phyloP scores from a whole-genome alignment of 1,284 basidiomycete species.

The Papiliotrema flavescens region DNA sequence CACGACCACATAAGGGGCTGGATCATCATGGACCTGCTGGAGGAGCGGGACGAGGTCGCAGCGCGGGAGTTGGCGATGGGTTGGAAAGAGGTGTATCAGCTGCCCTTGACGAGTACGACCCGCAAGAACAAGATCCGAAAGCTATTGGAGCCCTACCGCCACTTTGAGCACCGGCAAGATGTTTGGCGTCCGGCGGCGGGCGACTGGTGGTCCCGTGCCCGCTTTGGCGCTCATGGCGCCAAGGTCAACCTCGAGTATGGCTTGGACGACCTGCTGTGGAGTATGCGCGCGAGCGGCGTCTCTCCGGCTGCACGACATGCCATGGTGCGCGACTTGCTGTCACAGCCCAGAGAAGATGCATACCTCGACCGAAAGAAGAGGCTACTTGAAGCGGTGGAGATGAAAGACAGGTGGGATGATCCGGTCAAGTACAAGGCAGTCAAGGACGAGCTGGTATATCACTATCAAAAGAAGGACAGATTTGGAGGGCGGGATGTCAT shows the following conservation, averaged over 20 bases:
- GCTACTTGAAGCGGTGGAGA: background rate
- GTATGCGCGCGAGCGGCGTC: background rate
- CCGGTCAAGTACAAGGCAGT: background rate
- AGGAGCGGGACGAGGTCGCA: background rate
- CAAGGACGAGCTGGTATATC: background rate
- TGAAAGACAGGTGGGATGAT: background rate
- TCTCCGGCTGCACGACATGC: background rate
- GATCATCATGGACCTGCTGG: background rate
- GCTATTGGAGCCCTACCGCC: background rate
- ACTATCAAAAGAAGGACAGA: background rate
- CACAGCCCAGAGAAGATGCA: background rate
- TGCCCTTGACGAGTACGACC: background rate
- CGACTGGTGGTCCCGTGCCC: background rate
- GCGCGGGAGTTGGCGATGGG: background rate
- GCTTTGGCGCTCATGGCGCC: background rate
- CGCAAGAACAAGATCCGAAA: background rate
- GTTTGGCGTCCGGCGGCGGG: background rate
- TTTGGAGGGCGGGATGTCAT: background rate
- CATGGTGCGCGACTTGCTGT: background rate
- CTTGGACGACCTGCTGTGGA: background rate
- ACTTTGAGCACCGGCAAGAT: background rate
- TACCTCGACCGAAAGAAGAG: background rate
- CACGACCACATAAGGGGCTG: background rate
- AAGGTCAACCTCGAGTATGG: background rate
- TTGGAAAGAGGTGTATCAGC: background rate